Conservation (phyloP, 2,329 filamentous ascomycete genomes). For the Clonostachys sp. region DNA sequence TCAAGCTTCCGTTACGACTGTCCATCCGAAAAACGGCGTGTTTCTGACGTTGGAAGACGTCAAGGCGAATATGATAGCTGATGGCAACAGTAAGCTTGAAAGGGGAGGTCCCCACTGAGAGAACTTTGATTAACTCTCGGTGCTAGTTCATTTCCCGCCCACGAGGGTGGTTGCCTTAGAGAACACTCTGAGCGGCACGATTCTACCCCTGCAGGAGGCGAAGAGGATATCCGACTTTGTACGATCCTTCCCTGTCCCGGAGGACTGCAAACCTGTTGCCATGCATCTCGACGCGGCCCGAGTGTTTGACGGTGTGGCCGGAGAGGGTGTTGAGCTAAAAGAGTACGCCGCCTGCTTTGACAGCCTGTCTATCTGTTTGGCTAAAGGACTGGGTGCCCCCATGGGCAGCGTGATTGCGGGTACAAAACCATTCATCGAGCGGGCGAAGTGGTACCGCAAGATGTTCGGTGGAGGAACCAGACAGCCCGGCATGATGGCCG, state of each 20-base stretch:
- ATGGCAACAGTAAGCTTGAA: conserved; percentile 13
- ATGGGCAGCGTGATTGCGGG: conserved; percentile 70
- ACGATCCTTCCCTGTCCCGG: conserved; percentile 25
- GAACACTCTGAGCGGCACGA: conserved; percentile 72
- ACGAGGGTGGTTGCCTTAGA: conserved; percentile 75
- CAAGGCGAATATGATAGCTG: conserved; percentile 25
- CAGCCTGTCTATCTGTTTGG: conserved; percentile 70
- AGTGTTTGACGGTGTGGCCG: conserved; percentile 69
- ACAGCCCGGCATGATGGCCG: conserved; percentile 66
- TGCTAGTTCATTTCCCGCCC: conserved; percentile 67
- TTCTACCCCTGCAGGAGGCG: conserved; percentile 69
- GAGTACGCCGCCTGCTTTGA: conserved; percentile 66
- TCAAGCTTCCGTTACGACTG: conserved; percentile 61
- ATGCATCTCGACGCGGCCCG: conserved; percentile 74
- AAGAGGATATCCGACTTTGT: conserved; percentile 65
- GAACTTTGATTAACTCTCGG: conserved; percentile 50
- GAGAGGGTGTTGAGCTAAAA: conserved; percentile 57
- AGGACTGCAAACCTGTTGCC: conserved; percentile 44
- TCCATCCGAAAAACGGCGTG: conserved; percentile 63
- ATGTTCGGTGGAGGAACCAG: conserved; percentile 67
- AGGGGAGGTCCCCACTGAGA: not conserved
- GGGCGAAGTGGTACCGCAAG: conserved; percentile 47
- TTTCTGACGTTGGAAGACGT: conserved; percentile 74
- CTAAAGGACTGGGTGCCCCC: conserved; percentile 73
- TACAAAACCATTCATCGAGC: conserved; percentile 20